Conservation (phyloP, 1,284 basidiomycete species). For the Macrocystidia cucumis region DNA sequence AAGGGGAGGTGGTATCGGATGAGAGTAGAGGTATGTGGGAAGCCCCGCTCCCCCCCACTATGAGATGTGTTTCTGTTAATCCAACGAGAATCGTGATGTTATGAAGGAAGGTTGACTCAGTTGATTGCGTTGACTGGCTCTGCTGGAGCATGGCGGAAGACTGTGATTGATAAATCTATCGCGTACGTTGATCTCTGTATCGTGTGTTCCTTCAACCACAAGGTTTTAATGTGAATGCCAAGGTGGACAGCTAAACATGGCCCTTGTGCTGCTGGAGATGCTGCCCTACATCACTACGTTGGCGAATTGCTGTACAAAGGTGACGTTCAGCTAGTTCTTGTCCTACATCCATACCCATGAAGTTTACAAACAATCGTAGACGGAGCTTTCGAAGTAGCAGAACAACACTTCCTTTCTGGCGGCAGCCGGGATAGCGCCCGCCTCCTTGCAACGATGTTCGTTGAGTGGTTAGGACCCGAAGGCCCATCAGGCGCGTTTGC, state of each 20-base stretch:
- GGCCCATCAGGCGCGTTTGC: conserved; percentile 62
- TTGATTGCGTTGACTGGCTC: conserved; percentile 73
- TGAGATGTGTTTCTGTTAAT: background rate
- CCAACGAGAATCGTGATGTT: conserved; percentile 8
- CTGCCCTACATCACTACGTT: conserved; percentile 78
- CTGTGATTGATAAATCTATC: conserved; percentile 70
- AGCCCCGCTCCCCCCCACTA: too few relatives aligned
- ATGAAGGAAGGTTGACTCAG: conserved; percentile 76
- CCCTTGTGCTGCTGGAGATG: conserved; percentile 78
- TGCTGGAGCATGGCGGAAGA: conserved; percentile 75
- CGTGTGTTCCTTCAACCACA: conserved; percentile 6
- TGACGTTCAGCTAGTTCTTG: conserved; percentile 19
- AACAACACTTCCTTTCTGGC: conserved; percentile 74
- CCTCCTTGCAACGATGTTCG: conserved; percentile 78
- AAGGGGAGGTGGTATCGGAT: conserved; percentile 59
- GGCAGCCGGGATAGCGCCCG: conserved; percentile 84
- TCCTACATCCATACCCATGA: conserved; percentile 4
- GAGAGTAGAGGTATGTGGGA: conserved; percentile 72
- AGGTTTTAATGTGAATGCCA: too few relatives aligned
- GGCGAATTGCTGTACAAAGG: conserved; percentile 88
- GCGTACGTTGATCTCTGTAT: conserved; percentile 41
- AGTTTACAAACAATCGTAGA: conserved; percentile 36
- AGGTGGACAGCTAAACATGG: conserved; percentile 80
- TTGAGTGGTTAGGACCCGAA: conserved; percentile 61
- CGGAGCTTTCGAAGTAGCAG: conserved; percentile 64